A percentile compares a stretch with the other conserved stretches of the same genome.
These are phyloP conservation scores for Friedmanniomyces simplex DNA, from an alignment of 495 filamentous ascomycete genomes.

Conservation along the genomic window DNA sequence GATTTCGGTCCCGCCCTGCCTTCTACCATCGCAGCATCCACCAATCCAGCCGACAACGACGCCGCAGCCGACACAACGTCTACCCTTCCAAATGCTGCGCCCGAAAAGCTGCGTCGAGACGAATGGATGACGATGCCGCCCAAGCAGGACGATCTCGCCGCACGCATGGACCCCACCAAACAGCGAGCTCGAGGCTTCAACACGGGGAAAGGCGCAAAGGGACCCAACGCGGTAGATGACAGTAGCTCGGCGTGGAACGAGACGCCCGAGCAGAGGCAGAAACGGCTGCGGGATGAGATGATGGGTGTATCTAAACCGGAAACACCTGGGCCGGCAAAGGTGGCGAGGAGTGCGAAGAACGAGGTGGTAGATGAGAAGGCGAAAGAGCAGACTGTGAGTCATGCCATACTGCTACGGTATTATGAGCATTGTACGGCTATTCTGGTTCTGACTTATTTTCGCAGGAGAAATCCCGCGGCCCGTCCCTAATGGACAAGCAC, in stretches of 20 bases:
- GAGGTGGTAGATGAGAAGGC: conserved; percentile 45
- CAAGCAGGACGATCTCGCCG: conserved; percentile 46
- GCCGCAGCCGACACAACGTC: not conserved
- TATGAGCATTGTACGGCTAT: not conserved
- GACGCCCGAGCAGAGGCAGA: conserved; percentile 77
- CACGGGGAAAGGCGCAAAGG: conserved; percentile 51
- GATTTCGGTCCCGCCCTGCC: conserved; percentile 80
- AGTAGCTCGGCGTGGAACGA: conserved; percentile 76
- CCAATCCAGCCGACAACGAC: not conserved
- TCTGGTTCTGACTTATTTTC: not conserved
- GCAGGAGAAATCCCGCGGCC: conserved; percentile 51
- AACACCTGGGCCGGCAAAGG: not conserved
- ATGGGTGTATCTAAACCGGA: conserved; percentile 54
- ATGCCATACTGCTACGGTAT: not conserved
- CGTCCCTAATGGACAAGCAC: conserved; percentile 55
- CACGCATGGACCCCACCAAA: conserved; percentile 74
- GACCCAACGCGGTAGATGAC: conserved; percentile 25
- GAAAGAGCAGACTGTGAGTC: conserved; percentile 45
- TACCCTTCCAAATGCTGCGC: conserved; percentile 10
- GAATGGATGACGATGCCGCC: conserved; percentile 94
- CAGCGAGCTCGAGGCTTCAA: conserved; percentile 76
- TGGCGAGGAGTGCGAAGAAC: conserved; percentile 13
- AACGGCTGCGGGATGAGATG: conserved; percentile 72
- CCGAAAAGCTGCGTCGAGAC: conserved; percentile 53
- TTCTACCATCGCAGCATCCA: conserved; percentile 26